phyloP scores from a whole-genome alignment of 1,284 basidiomycete genomes.

The Xerocomus tenax region DNA sequence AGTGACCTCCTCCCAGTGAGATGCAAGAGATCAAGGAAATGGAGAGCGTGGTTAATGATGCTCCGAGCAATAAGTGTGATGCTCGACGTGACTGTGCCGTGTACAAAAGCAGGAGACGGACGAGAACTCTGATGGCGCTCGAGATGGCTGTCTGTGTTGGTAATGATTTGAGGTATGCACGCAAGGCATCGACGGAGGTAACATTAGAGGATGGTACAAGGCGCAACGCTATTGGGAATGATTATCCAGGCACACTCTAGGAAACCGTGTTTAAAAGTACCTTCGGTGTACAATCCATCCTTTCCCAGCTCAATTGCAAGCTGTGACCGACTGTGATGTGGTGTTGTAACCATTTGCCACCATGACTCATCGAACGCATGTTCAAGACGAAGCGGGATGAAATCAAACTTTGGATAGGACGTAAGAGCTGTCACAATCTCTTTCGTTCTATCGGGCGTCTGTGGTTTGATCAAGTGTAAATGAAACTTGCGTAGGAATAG shows the following conservation, averaged over 20 bases:
- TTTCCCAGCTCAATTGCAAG: conserved; percentile 41
- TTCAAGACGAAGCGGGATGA: conserved; percentile 55
- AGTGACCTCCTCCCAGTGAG: conserved; percentile 73
- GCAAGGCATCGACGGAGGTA: conserved; percentile 43
- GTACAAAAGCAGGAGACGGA: conserved; percentile 62
- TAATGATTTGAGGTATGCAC: conserved; percentile 56
- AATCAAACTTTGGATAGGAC: conserved; percentile 45
- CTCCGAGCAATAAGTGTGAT: conserved; percentile 75
- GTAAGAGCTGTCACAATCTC: conserved; percentile 43
- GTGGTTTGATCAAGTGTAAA: conserved; percentile 8
- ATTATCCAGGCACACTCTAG: neutral
- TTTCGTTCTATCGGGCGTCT: conserved; percentile 51
- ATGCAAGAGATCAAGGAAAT: conserved; percentile 70
- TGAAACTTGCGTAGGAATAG: neutral
- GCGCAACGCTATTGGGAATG: conserved; percentile 27
- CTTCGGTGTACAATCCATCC: conserved; percentile 39
- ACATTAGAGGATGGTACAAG: conserved; percentile 19
- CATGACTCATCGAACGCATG: conserved; percentile 63
- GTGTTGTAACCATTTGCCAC: conserved; percentile 47
- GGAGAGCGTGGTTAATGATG: conserved; percentile 73
- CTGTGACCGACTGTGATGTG: conserved; percentile 17
- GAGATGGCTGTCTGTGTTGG: conserved; percentile 72
- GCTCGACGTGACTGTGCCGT: conserved; percentile 51
- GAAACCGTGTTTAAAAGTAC: conserved; percentile 10
- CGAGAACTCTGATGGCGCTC: conserved; percentile 54